These are phyloP conservation scores for Paramecium tetraurelia DNA, from an alignment of 73 alveolate genomes.

Conservation along the genomic window DNA sequence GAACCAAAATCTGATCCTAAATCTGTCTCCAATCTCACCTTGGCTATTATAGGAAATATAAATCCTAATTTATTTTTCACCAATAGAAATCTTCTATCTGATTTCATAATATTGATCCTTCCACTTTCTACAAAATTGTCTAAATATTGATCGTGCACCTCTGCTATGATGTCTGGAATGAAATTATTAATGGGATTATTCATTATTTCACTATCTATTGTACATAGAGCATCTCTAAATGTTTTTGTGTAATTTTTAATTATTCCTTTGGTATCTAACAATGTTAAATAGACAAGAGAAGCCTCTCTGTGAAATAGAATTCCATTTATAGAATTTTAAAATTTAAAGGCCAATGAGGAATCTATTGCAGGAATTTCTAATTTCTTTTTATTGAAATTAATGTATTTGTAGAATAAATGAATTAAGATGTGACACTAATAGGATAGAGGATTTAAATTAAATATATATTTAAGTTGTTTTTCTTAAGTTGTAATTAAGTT, in stretches of 20 bases:
- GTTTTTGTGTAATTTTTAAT: neutral
- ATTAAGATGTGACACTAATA: neutral
- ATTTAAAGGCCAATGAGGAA: neutral
- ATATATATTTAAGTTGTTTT: neutral
- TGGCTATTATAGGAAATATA: conserved; percentile 15
- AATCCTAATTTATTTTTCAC: neutral
- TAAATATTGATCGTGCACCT: neutral
- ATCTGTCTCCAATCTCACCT: neutral
- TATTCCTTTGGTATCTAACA: neutral
- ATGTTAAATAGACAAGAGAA: neutral
- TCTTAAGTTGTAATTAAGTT: neutral
- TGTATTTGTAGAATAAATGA: neutral
- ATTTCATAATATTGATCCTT: conserved; percentile 13
- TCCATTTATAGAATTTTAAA: neutral
- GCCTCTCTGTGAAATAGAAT: neutral
- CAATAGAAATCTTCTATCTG: neutral
- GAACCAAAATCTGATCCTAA: neutral
- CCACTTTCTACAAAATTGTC: conserved; percentile 46
- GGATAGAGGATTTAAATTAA: neutral
- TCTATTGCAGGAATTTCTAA: neutral
- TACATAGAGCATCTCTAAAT: neutral
- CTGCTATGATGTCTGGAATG: conserved; percentile 12
- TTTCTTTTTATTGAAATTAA: neutral
- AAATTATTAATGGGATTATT: neutral
- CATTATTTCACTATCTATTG: neutral